Evolutionary conservation across 2,329 filamentous ascomycete species (phyloP).

Genomic region (Penicillium sp.): DNA sequence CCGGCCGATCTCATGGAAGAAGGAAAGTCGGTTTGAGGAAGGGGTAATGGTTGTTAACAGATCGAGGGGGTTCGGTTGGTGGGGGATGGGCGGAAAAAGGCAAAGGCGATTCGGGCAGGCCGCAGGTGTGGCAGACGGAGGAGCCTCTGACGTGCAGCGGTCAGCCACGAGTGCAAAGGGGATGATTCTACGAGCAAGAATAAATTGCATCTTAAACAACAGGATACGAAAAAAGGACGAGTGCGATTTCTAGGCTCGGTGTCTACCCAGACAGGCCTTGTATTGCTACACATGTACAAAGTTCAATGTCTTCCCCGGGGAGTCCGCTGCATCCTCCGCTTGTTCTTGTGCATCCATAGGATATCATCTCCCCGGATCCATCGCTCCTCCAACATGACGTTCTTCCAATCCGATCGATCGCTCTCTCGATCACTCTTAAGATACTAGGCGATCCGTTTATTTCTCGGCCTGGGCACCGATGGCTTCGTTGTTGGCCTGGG

Average conservation of each 20-base stretch:
- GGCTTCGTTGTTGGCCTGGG: conserved; percentile 56
- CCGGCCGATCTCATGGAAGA: conserved; percentile 20
- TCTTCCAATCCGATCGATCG: too few species aligned
- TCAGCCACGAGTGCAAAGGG: conserved; percentile 3
- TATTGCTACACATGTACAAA: conserved; percentile 45
- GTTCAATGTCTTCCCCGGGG: conserved; percentile 30
- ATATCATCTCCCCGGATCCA: conserved; percentile 18
- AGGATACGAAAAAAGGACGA: conserved; percentile 23
- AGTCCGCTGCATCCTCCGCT: conserved; percentile 14
- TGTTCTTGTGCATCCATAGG: conserved; percentile 16
- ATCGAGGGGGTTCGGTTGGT: too few species aligned
- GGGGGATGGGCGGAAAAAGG: conserved; percentile 26
- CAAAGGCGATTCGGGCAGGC: conserved; percentile 24
- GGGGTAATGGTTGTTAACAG: neutral
- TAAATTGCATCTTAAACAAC: too few species aligned
- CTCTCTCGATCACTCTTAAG: neutral
- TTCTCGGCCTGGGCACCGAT: conserved; percentile 48
- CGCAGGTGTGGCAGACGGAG: conserved; percentile 10
- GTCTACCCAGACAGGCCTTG: conserved; percentile 36
- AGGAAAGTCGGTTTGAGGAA: conserved; percentile 11
- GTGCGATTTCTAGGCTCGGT: conserved; percentile 32
- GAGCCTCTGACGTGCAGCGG: conserved; percentile 26
- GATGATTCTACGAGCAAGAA: conserved; percentile 8
- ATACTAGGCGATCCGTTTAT: conserved; percentile 33
- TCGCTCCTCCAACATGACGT: conserved; percentile 24